These are phyloP conservation scores for Dipodascopsis uninucleata DNA, from an alignment of 805 yeast species.

Conservation along the genomic window DNA sequence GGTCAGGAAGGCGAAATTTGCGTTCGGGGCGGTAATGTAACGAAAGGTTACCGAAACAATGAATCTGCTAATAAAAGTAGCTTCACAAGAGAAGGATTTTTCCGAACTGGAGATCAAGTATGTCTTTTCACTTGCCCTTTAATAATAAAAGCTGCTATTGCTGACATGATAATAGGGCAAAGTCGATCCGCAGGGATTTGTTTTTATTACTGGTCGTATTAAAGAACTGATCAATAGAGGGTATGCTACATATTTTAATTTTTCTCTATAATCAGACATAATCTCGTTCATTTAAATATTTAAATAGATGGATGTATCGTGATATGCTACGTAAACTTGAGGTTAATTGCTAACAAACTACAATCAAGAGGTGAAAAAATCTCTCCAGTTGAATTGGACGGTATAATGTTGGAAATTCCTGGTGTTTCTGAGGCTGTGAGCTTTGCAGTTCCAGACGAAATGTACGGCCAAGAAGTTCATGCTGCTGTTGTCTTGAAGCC, in stretches of 20 bases:
- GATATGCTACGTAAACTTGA: background rate
- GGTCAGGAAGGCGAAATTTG: slow-evolving; percentile 67
- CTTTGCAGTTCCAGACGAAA: slow-evolving; percentile 62
- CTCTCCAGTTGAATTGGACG: slow-evolving; percentile 67
- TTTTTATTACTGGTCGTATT: slow-evolving; percentile 63
- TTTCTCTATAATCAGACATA: too few relatives aligned
- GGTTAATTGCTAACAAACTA: background rate
- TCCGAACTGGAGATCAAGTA: slow-evolving; percentile 82
- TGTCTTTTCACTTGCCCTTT: too few relatives aligned
- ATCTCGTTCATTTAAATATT: too few relatives aligned
- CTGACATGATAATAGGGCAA: too few relatives aligned
- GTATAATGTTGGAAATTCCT: slow-evolving; percentile 56
- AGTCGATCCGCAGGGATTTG: slow-evolving; percentile 55
- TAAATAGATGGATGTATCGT: too few relatives aligned
- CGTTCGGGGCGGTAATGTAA: slow-evolving; percentile 63
- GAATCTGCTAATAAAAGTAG: slow-evolving; percentile 65
- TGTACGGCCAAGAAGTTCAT: slow-evolving; percentile 68
- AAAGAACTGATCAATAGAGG: slow-evolving; percentile 71
- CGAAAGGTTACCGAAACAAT: slow-evolving; percentile 69
- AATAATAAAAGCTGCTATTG: too few relatives aligned
- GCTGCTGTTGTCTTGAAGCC: slow-evolving; percentile 61
- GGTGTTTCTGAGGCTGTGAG: slow-evolving; percentile 67
- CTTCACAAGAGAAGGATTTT: slow-evolving; percentile 57
- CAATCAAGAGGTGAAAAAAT: slow-evolving; percentile 73
- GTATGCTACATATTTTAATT: too few relatives aligned